A percentile compares a stretch with the other conserved stretches of the same genome.
Evolutionary conservation across 805 yeast genomes (phyloP).

Genomic region (Metschnikowia henanensis): DNA sequence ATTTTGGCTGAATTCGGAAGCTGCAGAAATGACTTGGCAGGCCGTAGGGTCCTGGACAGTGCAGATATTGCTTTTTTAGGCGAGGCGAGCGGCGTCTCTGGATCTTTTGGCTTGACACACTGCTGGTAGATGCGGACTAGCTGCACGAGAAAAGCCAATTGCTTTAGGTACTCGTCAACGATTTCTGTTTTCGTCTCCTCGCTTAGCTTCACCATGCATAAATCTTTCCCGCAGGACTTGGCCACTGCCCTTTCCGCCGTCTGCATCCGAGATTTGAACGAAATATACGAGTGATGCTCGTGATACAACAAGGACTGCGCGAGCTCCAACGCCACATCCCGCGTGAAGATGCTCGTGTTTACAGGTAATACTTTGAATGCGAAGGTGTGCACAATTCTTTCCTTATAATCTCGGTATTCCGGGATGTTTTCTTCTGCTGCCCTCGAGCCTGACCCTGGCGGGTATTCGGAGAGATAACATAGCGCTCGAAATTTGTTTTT

Average conservation of each 20-base stretch:
- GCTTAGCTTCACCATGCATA: conserved; percentile 11
- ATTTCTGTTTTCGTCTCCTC: conserved; percentile 42
- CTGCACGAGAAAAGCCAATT: conserved; percentile 61
- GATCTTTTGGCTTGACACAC: conserved; percentile 18
- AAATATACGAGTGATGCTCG: conserved; percentile 50
- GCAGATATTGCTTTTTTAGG: conserved; percentile 3
- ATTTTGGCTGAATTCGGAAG: too few species aligned
- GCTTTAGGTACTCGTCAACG: conserved; percentile 47
- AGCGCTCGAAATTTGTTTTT: conserved; percentile 66
- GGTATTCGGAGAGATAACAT: conserved; percentile 53
- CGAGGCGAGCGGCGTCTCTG: conserved; percentile 2
- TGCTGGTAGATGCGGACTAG: conserved; percentile 59
- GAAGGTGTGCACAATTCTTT: conserved; percentile 20
- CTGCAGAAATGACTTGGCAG: conserved; percentile 7
- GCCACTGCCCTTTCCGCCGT: conserved; percentile 34
- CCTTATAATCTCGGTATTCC: conserved; percentile 25
- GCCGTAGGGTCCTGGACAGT: conserved; percentile 3
- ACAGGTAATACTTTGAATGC: conserved; percentile 25
- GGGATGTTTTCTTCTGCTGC: too few species aligned
- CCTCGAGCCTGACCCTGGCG: too few species aligned
- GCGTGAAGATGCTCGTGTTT: conserved; percentile 14
- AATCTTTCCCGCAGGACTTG: conserved; percentile 10
- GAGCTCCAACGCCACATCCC: conserved; percentile 27
- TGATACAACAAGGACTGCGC: conserved; percentile 51
- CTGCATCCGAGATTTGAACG: conserved; percentile 34